These are phyloP conservation scores for Heliamphora pulchella DNA, from an alignment of 179 eudicot species.

Conservation along the genomic window DNA sequence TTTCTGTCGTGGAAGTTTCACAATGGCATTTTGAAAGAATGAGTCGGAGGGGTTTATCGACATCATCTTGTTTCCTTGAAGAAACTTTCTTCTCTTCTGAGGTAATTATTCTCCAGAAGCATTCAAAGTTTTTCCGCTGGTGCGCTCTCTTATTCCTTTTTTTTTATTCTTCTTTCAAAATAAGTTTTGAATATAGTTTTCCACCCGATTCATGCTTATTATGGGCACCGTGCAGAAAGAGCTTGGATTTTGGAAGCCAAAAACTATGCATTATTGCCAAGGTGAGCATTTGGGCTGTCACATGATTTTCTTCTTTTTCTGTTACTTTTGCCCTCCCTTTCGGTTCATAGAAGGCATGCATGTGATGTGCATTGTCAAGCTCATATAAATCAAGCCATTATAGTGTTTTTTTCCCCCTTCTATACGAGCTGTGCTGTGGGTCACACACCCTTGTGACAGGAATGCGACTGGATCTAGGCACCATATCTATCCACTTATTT, in stretches of 20 bases:
- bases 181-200: background rate
- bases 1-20: background rate
- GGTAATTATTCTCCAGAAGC: slow-evolving; percentile 12
- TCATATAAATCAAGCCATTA: background rate
- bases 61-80: slow-evolving; percentile 20
- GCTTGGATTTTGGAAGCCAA: slow-evolving; percentile 25
- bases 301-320: background rate
- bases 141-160: background rate
- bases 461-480: too few relatives aligned
- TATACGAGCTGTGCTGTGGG: too few relatives aligned
- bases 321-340: background rate
- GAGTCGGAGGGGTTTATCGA: background rate
- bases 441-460: too few relatives aligned
- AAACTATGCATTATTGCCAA: slow-evolving; percentile 18
- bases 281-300: slow-evolving; percentile 16
- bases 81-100: slow-evolving; percentile 24
- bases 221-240: slow-evolving; percentile 23
- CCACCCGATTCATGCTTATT: slow-evolving; percentile 8
- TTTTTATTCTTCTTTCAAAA: background rate
- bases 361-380: background rate
- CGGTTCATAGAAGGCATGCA: background rate
- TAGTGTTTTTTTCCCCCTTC: background rate
- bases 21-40: slow-evolving; percentile 11
- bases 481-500: too few relatives aligned
- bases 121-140: background rate